Evolutionary conservation across 2,329 filamentous ascomycete species (phyloP).

Genomic region (Parafenestella ontariensis): DNA sequence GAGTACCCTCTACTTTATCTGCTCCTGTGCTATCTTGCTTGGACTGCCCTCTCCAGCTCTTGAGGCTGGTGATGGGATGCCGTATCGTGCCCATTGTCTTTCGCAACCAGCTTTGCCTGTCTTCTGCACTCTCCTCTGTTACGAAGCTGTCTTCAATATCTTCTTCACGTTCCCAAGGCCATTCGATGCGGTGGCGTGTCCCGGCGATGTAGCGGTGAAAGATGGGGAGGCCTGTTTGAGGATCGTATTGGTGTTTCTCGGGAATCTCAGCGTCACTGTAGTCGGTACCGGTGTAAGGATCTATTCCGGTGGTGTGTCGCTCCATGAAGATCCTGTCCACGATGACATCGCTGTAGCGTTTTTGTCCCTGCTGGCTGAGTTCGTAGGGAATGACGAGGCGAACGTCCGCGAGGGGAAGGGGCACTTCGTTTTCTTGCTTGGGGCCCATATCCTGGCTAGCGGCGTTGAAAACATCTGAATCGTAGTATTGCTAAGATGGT

Average conservation of each 20-base stretch:
- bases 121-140: slow-evolving; percentile 10
- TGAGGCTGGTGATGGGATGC: slow-evolving; percentile 26
- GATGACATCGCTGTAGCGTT: slow-evolving; percentile 62
- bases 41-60: slow-evolving; percentile 20
- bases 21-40: slow-evolving; percentile 2
- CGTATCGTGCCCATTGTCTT: slow-evolving; percentile 23
- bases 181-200: slow-evolving; percentile 38
- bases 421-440: slow-evolving; percentile 59
- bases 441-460: slow-evolving; percentile 43
- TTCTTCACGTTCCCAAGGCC: slow-evolving; percentile 39
- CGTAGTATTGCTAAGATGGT: slow-evolving; percentile 49
- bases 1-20: slow-evolving; percentile 6
- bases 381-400: slow-evolving; percentile 79
- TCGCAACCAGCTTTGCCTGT: slow-evolving; percentile 17
- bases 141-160: slow-evolving; percentile 8
- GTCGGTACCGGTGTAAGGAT: slow-evolving; percentile 40
- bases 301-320: slow-evolving; percentile 39
- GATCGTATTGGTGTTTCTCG: slow-evolving; percentile 40
- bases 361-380: slow-evolving; percentile 58
- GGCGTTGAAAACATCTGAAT: slow-evolving; percentile 47
- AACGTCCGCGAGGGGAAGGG: slow-evolving; percentile 73
- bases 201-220: slow-evolving; percentile 48
- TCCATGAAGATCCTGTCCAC: slow-evolving; percentile 43
- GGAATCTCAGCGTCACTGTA: slow-evolving; percentile 35
- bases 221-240: slow-evolving; percentile 34